Evolutionary conservation across 2,329 filamentous ascomycete species (phyloP), one percentile per base, ranked within the genome.

Genomic region (Fusarium sp.): DNA sequence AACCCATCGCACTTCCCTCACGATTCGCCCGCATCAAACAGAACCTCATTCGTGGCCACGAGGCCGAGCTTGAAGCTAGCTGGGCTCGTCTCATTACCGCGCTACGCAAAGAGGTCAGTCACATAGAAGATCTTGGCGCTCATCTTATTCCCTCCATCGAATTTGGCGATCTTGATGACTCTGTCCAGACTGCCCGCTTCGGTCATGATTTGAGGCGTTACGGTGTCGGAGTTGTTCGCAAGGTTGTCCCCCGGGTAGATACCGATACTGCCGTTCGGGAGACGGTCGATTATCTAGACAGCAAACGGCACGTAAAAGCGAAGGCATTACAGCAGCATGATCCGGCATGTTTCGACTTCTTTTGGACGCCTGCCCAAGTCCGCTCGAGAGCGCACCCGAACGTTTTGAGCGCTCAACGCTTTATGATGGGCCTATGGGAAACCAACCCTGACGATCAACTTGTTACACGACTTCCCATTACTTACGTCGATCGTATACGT

Each of bases 361-460:
- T 92, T 81, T 92, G 90, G 91, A 90, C 90, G 8, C 90, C 90
- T 0, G 87, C 90, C 2, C 91, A 93, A 79, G 86, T 91, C 58
- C 86, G 87, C 72, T 89, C 90, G n/a, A 87, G 91, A 25, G 87
- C 89, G 0, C 89, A 93, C 71, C 88, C 89, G 6, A 85, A 87
- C 70, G 84, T 92, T 64, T 82, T 92, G 43, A 81, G 81, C 40
- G 85, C 90, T 3, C 90, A 93, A 80, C 83, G 84, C 38, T 92
- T 91, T 75, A 86, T 91, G 77, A 90, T 91, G 84, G 82, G 84
- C 12, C 81, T 92, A 29, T 93, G 91, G 91, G 88, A 91, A 63
- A 79, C 80, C 32, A 81, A 79, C 44, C 80, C 83, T 57, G 83
- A 85, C 72, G 88, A 89, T 47, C 85, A 86, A 24, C 85, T 92